Evolutionary conservation across 2,329 filamentous ascomycete genomes (phyloP).

Genomic region (Colletotrichum incanum): DNA sequence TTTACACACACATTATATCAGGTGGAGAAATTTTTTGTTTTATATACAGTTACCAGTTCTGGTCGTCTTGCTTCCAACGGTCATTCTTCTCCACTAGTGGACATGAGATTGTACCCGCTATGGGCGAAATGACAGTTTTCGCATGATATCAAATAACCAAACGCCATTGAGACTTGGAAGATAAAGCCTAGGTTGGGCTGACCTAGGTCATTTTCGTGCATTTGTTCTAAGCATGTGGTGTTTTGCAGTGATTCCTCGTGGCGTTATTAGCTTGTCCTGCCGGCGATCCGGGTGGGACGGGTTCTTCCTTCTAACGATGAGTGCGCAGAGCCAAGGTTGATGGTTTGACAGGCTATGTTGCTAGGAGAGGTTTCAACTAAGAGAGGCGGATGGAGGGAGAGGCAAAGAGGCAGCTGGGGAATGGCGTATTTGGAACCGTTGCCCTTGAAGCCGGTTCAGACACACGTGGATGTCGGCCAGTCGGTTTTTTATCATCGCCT

Average conservation of each 20-base stretch:
- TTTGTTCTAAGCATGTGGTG: background rate
- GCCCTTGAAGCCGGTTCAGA: background rate
- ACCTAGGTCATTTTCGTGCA: too few relatives aligned
- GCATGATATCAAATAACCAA: background rate
- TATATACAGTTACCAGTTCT: background rate
- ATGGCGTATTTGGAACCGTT: background rate
- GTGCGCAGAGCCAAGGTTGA: too few relatives aligned
- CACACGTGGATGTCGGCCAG: background rate
- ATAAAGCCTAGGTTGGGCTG: background rate
- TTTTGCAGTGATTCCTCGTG: background rate
- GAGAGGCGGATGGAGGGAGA: background rate
- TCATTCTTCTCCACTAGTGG: background rate
- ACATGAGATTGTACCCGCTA: too few relatives aligned
- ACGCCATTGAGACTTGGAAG: background rate
- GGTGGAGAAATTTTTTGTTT: background rate
- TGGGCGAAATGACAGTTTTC: background rate
- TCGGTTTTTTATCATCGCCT: background rate
- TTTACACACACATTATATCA: constrained; percentile 15
- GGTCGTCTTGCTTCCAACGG: background rate
- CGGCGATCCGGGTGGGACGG: background rate
- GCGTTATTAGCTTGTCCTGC: background rate
- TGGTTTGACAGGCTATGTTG: background rate
- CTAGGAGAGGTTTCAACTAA: background rate
- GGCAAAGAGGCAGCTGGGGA: background rate
- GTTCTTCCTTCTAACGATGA: too few relatives aligned